Conservation (phyloP, 805 yeast species). For the Candida oleophila region DNA sequence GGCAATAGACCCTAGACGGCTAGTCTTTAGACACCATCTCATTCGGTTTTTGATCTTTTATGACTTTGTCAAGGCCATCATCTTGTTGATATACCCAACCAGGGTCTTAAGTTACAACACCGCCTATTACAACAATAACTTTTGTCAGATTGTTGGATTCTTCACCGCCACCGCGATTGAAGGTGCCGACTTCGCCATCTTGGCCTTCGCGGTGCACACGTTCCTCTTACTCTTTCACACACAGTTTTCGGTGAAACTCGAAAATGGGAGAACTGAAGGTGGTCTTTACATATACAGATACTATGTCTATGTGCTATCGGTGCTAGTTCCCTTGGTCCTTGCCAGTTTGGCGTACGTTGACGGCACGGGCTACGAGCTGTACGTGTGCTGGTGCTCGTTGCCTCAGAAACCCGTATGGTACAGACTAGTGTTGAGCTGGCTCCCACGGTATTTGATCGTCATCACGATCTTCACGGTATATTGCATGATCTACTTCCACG, state of each 20-base stretch:
- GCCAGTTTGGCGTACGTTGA: conserved; percentile 71
- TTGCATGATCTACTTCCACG: conserved; percentile 69
- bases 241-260: conserved; percentile 41
- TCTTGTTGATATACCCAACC: conserved; percentile 68
- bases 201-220: conserved; percentile 81
- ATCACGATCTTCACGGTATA: conserved; percentile 64
- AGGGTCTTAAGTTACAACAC: conserved; percentile 44
- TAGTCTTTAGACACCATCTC: conserved; percentile 68
- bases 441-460: conserved; percentile 70
- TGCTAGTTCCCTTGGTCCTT: conserved; percentile 61
- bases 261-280: conserved; percentile 52
- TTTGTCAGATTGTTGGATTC: conserved; percentile 73
- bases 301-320: conserved; percentile 55
- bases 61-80: conserved; percentile 72
- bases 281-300: conserved; percentile 64
- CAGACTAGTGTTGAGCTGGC: conserved; percentile 74
- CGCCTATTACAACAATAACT: conserved; percentile 47
- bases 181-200: conserved; percentile 83
- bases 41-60: conserved; percentile 65
- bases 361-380: conserved; percentile 55
- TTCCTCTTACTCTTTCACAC: conserved; percentile 71
- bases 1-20: conserved; percentile 62
- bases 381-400: conserved; percentile 76
- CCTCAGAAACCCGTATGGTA: conserved; percentile 75
- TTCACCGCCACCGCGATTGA: conserved; percentile 78